Conservation (phyloP, 2,329 filamentous ascomycete genomes). For the Paecilomyces niveus region DNA sequence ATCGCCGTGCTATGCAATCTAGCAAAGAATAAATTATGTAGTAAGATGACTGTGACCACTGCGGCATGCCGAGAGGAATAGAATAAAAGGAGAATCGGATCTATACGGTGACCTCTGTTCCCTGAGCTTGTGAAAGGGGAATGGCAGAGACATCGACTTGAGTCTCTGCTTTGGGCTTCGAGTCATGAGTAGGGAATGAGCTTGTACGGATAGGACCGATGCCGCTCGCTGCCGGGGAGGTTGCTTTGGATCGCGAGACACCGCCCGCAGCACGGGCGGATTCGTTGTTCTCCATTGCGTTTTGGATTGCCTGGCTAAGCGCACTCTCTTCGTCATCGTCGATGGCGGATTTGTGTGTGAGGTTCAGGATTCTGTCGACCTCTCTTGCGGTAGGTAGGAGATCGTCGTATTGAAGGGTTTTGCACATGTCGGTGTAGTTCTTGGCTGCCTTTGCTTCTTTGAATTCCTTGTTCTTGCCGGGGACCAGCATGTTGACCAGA, state of each 20-base stretch:
- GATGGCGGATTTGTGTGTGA: conserved; percentile 18
- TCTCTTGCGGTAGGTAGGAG: conserved; percentile 57
- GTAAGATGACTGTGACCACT: neutral
- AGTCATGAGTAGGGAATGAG: conserved; percentile 18
- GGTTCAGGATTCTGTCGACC: conserved; percentile 53
- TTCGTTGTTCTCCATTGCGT: conserved; percentile 28
- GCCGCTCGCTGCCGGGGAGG: conserved; percentile 13
- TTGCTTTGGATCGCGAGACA: conserved; percentile 16
- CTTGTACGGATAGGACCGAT: conserved; percentile 28
- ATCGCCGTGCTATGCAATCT: neutral
- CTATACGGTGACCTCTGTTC: conserved; percentile 5
- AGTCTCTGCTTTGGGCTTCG: conserved; percentile 14
- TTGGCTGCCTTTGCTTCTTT: conserved; percentile 57
- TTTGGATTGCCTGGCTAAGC: conserved; percentile 22
- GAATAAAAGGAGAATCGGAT: conserved; percentile 2
- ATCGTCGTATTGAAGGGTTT: conserved; percentile 57
- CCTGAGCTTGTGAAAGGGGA: conserved; percentile 7
- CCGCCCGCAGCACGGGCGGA: conserved; percentile 27
- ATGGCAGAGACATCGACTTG: conserved; percentile 15
- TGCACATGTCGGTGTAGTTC: conserved; percentile 64
- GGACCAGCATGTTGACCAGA: conserved; percentile 75
- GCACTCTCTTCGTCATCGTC: conserved; percentile 5
- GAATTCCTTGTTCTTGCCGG: conserved; percentile 64
- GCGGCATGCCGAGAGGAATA: conserved; percentile 1
- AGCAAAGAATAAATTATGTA: neutral